Base-by-base conservation (phyloP, 192 early-diverging fungal genomes). In the Lobosporangium transversale region DNA sequence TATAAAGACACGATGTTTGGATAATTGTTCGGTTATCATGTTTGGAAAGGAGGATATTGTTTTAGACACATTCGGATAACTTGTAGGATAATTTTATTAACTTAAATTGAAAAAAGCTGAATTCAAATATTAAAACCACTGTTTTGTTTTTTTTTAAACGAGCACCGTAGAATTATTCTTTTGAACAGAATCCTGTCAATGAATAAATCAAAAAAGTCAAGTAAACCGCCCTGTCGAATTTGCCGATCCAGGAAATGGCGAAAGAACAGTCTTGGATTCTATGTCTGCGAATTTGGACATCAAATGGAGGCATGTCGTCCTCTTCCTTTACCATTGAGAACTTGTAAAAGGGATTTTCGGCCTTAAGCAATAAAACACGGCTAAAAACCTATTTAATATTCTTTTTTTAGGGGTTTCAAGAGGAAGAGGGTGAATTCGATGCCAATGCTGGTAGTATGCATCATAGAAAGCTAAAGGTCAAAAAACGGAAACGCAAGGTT, bases 221-320 rank as follows among this genome's bases (percentile, higher is more conserved):
- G 47, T 29, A 67, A 62, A 18, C 44, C 69, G 2, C 53, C 43
- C 21, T 76, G 73, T 58, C 64, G 33, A 1, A 47, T 54, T 17
- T 76, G 73, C 23, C 51, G 64, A 2, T 48, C 63, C 2, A 66
- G 20, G 12, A 54, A 47, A 26, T 67, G 52, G 42, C 66, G 53
- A 32, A 76, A 76, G 53, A 76, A 56, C n/a, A 47, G 47, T 10
- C 21, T 50, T 2, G 73, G 73, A 1, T 55, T 50, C 24, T 76
- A 67, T 36, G 50, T 76, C 12, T 76, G 73, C 31, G 58, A 62
- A 11, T 57, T 45, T 2, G 73, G 73, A 42, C 73, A 76, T 37
- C 51, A 61, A 6, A 48, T 66, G 23, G 70, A 64, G 52, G 70
- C 66, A 54, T n/a, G 30, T 24, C n/a, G 17, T 43, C 23, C 14